Conservation (phyloP, 1,284 basidiomycete genomes). For the Microbotryomycetes sp. region DNA sequence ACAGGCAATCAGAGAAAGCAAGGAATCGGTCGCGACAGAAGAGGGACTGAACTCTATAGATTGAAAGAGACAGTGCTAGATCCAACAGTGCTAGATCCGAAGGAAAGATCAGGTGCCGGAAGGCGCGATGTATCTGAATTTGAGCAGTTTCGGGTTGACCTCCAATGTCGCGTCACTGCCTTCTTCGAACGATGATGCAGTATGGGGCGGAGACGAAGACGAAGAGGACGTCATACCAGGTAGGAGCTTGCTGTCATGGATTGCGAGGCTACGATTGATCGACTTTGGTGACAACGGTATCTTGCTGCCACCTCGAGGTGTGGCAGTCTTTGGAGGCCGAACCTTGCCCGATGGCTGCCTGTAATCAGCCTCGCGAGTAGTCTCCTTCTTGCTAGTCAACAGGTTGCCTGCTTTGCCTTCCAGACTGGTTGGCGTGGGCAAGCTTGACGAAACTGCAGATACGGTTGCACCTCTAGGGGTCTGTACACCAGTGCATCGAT, state of each 20-base stretch:
- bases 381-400: background rate
- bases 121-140: slow-evolving; percentile 17
- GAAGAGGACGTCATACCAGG: background rate
- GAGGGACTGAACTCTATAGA: too few species aligned
- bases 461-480: background rate
- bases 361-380: slow-evolving; percentile 1
- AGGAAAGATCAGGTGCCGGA: too few species aligned
- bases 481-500: background rate
- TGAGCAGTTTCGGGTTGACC: slow-evolving; percentile 21
- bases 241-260: background rate
- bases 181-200: background rate
- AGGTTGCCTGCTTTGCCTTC: background rate
- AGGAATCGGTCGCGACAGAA: too few species aligned
- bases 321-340: background rate
- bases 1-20: too few species aligned
- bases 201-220: background rate
- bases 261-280: background rate
- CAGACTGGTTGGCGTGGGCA: background rate
- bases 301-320: background rate
- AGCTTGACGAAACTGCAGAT: too few species aligned
- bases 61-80: too few species aligned
- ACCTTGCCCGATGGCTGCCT: slow-evolving; percentile 1
- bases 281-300: background rate
- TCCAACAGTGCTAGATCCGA: too few species aligned
- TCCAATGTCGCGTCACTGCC: background rate